Conservation (phyloP, 768 basidiomycete genomes). For the Auricularia heimuer region DNA sequence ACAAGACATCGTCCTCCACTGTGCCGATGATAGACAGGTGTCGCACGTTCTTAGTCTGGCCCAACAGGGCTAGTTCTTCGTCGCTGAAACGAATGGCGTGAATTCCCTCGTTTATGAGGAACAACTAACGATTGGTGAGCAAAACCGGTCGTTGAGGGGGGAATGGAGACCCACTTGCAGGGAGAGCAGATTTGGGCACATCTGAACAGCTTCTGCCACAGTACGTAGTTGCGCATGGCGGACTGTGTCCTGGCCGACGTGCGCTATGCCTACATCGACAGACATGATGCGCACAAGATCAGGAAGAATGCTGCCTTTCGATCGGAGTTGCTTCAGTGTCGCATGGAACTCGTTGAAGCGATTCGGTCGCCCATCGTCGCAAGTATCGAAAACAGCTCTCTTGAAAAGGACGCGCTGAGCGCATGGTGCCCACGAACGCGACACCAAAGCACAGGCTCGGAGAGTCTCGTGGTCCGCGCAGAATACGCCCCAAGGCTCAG, state of each 20-base stretch:
- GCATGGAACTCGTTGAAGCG: neutral
- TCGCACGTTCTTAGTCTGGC: neutral
- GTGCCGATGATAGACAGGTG: neutral
- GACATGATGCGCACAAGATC: neutral
- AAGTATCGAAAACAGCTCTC: neutral
- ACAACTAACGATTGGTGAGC: neutral
- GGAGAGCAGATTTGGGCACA: neutral
- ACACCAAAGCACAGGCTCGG: neutral
- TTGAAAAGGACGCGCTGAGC: neutral
- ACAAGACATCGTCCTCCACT: neutral
- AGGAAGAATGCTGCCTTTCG: neutral
- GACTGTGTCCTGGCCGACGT: neutral
- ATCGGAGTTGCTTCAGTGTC: neutral
- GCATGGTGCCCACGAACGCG: neutral
- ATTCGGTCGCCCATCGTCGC: neutral
- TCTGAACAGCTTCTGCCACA: neutral
- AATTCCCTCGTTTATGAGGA: neutral
- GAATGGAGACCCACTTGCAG: neutral
- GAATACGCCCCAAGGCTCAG: neutral
- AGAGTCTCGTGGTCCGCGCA: neutral
- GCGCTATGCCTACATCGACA: neutral
- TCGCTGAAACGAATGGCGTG: neutral
- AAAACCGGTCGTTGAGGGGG: neutral
- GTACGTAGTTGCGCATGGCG: neutral
- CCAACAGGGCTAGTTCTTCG: neutral